These are phyloP conservation scores for Ceratorhiza oryzae-sativae DNA, from an alignment of 1,284 basidiomycete species.

Conservation along the genomic window DNA sequence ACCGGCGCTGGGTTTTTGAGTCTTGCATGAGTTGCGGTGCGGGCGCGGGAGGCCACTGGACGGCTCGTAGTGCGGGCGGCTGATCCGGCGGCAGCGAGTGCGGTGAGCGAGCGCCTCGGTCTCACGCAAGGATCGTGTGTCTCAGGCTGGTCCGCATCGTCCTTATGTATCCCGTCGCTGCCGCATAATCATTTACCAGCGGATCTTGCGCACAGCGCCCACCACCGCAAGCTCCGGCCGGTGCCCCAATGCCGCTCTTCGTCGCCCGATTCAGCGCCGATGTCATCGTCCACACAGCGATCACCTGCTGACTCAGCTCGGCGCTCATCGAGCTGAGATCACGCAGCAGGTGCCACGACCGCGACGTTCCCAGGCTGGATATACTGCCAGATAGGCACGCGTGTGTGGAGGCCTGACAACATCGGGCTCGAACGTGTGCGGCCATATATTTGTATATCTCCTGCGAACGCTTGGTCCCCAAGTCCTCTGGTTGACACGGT, in stretches of 20 bases:
- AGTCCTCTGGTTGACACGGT: not conserved
- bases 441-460: not conserved
- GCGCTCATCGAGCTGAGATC: conserved; percentile 28
- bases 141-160: not conserved
- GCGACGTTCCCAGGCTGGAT: not conserved
- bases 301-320: not conserved
- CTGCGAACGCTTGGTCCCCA: too few species aligned
- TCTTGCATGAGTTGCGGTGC: not conserved
- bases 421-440: not conserved
- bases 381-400: not conserved
- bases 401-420: not conserved
- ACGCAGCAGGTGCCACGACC: not conserved
- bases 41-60: conserved; percentile 34
- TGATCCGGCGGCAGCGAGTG: conserved; percentile 27
- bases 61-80: not conserved
- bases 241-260: not conserved
- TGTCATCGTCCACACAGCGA: not conserved
- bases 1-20: conserved; percentile 3
- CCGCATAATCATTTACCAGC: conserved; percentile 21
- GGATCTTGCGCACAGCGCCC: conserved; percentile 3
- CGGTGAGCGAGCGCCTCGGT: conserved; percentile 34
- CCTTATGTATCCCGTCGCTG: not conserved
- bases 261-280: not conserved
- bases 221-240: conserved; percentile 24
- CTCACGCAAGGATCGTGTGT: conserved; percentile 36